Evolutionary conservation across 2,329 filamentous ascomycete species (phyloP), one percentile per base, ranked within the genome.

Genomic region (Diaporthe aspalathi): DNA sequence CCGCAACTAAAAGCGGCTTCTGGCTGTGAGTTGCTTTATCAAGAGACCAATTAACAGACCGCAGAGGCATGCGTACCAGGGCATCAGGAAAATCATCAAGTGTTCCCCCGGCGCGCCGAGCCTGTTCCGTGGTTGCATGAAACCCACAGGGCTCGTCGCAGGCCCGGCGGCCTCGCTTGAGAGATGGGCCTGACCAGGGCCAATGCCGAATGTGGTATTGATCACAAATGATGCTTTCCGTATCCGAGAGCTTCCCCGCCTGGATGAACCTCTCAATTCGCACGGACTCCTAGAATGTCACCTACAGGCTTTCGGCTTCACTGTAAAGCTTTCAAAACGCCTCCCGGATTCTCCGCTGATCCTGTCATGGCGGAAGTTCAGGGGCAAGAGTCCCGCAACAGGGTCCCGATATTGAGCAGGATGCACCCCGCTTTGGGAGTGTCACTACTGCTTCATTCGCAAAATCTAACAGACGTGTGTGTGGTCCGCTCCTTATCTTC

Each of bases 231-330:
- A 63, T 47, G 40, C 57, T 63, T 63, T 63, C 29, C 40, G 57
- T 47, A 49, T 32, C 57, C 57, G 57, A 49, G 56, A 45, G 57
- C 40, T 63, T 63, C 57, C 57, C 57, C 57, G 57, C 57, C 20
- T 14, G 27, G 57, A 49, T 63, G 5, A 63, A 47, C 57, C 40
- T 47, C 24, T 27, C 57, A 32, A 22, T 32, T 49, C 11, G 57
- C 57, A 63, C 57, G 14, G 43, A 63, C 40, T 8, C 20, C 11
- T 5, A 29, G 5, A 63, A 63, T 63, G 43, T 47, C 40, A 63
- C 57, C 57, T 22, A 63, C 40, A 63, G 16, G 20, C 57, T 49
- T 49, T 63, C 22, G 40, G 27, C 20, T 8, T 32, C 14, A 27
- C 57, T 45, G 20, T 63, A 40, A 63, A 63, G 57, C 40, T 63